Evolutionary conservation across 1,284 basidiomycete species (phyloP).

Genomic region (Rhodotorula mucilaginosa): DNA sequence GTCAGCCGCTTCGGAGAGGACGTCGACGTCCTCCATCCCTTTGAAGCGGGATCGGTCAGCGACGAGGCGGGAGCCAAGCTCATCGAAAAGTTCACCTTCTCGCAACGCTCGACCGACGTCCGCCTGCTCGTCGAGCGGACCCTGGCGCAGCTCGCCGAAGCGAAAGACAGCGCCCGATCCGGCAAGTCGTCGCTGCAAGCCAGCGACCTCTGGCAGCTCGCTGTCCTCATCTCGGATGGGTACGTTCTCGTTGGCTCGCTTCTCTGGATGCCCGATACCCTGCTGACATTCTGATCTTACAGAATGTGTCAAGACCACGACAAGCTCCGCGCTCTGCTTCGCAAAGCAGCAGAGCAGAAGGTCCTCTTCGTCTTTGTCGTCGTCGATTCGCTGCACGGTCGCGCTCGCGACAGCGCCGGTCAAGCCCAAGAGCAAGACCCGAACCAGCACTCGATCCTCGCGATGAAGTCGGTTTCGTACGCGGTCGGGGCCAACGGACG

Average conservation of each 20-base stretch:
- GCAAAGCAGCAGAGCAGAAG: conserved; percentile 83
- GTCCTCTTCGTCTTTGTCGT: conserved; percentile 97
- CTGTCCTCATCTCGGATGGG: conserved; percentile 98
- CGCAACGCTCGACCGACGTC: conserved; percentile 88
- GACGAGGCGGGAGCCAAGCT: conserved; percentile 76
- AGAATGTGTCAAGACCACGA: conserved; percentile 91
- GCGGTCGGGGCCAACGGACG: conserved; percentile 70
- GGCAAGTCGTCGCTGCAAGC: conserved; percentile 59
- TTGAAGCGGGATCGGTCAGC: conserved; percentile 69
- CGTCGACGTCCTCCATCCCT: conserved; percentile 85
- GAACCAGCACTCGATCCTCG: conserved; percentile 72
- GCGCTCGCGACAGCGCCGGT: conserved; percentile 8
- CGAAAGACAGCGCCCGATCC: conserved; percentile 64
- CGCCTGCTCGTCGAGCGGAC: conserved; percentile 80
- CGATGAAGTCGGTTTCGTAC: conserved; percentile 90
- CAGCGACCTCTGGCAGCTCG: conserved; percentile 91
- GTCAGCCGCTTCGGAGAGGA: conserved; percentile 86
- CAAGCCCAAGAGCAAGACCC: conserved; percentile 48
- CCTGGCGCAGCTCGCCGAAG: conserved; percentile 69
- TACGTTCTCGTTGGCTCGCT: not conserved
- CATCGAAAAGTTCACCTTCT: conserved; percentile 81
- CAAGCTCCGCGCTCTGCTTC: conserved; percentile 70
- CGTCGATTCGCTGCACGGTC: conserved; percentile 71
- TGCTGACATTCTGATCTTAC: not conserved
- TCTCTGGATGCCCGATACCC: too few species aligned